These are phyloP conservation scores for Ascochyta clinopodiicola DNA, from an alignment of 2,329 filamentous ascomycete species.

Conservation along the genomic window DNA sequence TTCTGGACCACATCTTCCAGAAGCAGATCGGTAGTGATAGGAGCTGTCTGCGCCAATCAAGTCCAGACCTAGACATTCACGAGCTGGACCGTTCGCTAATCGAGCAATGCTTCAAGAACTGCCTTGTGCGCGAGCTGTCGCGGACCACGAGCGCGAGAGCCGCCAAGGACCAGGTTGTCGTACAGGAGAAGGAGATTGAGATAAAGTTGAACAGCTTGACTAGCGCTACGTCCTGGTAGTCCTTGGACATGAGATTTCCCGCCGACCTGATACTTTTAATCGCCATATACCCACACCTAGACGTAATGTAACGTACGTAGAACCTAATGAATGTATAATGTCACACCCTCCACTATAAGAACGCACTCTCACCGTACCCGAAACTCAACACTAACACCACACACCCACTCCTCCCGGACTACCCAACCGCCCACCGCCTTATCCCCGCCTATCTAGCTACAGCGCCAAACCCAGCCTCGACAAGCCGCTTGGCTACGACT, in stretches of 20 bases:
- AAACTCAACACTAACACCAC: background rate
- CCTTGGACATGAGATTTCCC: background rate
- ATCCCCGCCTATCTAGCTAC: background rate
- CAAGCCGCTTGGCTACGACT: background rate
- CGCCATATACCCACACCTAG: conserved; percentile 8
- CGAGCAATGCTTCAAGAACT: conserved; percentile 43
- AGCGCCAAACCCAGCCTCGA: background rate
- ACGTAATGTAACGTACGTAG: conserved; percentile 4
- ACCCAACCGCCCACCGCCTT: conserved; percentile 1
- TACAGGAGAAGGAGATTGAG: conserved; percentile 23
- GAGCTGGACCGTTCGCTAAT: conserved; percentile 33
- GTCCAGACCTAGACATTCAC: conserved; percentile 23
- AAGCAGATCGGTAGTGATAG: conserved; percentile 42
- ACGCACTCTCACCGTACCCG: no score
- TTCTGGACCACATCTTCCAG: conserved; percentile 45
- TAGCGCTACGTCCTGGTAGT: conserved; percentile 14
- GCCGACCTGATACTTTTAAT: background rate
- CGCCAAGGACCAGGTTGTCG: conserved; percentile 21
- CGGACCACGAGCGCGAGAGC: conserved; percentile 22
- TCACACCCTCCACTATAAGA: background rate
- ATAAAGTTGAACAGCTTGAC: conserved; percentile 6
- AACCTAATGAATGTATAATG: background rate
- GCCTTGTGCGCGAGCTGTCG: conserved; percentile 38
- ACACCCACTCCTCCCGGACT: background rate
- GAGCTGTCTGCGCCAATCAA: conserved; percentile 37